phyloP scores from a whole-genome alignment of 345 rosid genomes.

The Lumnitzera littorea region DNA sequence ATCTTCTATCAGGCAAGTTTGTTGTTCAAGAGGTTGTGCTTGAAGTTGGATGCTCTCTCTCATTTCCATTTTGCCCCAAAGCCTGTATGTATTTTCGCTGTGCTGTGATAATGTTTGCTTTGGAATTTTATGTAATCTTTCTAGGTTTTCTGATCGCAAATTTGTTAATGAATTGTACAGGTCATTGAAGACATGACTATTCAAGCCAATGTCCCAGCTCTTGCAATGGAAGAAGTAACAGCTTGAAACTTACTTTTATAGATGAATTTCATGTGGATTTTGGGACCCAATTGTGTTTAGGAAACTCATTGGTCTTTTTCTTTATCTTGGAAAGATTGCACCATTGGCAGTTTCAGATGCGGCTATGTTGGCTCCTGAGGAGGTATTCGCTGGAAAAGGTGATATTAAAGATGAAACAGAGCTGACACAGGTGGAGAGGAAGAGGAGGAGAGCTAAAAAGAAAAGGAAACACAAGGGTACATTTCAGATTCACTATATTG shows the following conservation, averaged over 20 bases:
- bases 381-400: constrained; percentile 78
- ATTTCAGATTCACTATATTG: constrained; percentile 1
- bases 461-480: constrained; percentile 81
- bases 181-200: constrained; percentile 88
- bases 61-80: constrained; percentile 97
- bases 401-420: constrained; percentile 79
- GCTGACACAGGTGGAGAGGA: constrained; percentile 75
- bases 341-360: constrained; percentile 93
- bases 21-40: constrained; percentile 70
- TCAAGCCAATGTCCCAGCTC: constrained; percentile 85
- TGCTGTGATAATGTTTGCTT: constrained; percentile 2
- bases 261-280: neutral
- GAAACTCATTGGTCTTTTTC: neutral
- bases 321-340: constrained; percentile 55
- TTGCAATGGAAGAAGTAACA: constrained; percentile 96
- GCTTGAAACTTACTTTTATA: neutral
- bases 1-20: constrained; percentile 48
- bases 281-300: neutral
- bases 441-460: constrained; percentile 97
- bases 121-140: neutral
- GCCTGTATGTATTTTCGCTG: constrained; percentile 60
- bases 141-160: neutral
- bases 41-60: constrained; percentile 95
- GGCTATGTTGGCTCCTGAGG: constrained; percentile 98
- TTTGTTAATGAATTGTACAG: constrained; percentile 27